Evolutionary conservation across 148 eudicot species (phyloP), one percentile per base, ranked within the genome.

Genomic region (Euryodendron excelsum): DNA sequence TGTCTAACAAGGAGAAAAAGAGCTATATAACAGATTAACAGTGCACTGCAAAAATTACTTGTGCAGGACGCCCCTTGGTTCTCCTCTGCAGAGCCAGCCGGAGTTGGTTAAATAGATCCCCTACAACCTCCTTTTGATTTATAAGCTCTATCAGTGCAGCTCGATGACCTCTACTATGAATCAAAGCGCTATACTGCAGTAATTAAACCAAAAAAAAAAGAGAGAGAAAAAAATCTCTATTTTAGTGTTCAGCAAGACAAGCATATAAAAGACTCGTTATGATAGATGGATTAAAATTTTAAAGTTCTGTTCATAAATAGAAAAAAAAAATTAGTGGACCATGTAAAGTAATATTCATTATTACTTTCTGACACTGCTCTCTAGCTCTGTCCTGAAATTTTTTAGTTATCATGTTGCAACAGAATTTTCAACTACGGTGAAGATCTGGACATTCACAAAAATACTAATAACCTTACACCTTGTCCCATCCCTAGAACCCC

Each of bases 51-150:
- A 70, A 71, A 74, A 45, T 77, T 87, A 94, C 98, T 86, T 95
- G 99, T 84, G 99, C 99, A 74, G 99, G 96, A 58, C 99, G 94
- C 37, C 86, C 91, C 64, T 85, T 83, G 73, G 75, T 89, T 85
- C 97, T 89, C 87, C 99, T 89, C 74, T 95, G 99, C 65, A 93
- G 84, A 77, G 97, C 97, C 71, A 95, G 93, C 27, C 99, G 99
- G 44, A 95, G 97, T 87, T 95, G 99, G 86, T 95, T 95, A 79
- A 95, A 95, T 73, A 93, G 89, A 88, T 93, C 99, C 33, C 99
- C 99, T n/a, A 95, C 88, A 77, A 95, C 91, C 82, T 95, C 99
- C 80, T 95, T 95, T 85, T 93, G 97, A 86, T 91, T 93, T 74
- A 95, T 82, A 72, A 95, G 91, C 80, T 95, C 99, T 82, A 95